These are phyloP conservation scores for Aristolochia fimbriata DNA, from an alignment of 164 flowering plant genomes.

Conservation along the genomic window DNA sequence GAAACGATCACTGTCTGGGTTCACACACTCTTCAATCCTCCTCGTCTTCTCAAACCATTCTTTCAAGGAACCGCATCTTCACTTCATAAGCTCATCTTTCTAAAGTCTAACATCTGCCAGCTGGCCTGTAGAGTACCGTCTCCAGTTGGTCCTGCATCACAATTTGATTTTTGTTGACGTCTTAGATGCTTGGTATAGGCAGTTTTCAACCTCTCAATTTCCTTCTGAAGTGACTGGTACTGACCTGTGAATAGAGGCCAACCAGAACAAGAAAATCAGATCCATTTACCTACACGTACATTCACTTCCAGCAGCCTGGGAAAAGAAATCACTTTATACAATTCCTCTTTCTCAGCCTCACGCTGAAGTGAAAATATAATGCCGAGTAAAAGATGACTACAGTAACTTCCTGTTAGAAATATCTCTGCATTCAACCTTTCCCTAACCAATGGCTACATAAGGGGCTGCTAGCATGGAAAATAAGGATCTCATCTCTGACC, in stretches of 20 bases:
- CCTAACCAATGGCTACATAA: too few relatives aligned
- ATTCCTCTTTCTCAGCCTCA: too few relatives aligned
- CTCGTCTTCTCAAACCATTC: slow-evolving; percentile 11
- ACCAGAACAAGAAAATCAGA: not conserved
- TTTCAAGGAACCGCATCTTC: slow-evolving; percentile 8
- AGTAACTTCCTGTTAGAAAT: too few relatives aligned
- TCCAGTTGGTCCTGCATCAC: slow-evolving; percentile 7
- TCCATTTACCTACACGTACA: not conserved
- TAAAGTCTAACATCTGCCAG: slow-evolving; percentile 36
- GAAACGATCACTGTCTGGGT: not conserved
- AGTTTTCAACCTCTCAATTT: slow-evolving; percentile 29
- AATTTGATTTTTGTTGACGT: slow-evolving; percentile 4
- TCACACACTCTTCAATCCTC: too few relatives aligned
- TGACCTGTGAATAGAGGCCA: slow-evolving; percentile 23
- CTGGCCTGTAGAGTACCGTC: not conserved
- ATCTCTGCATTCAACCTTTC: too few relatives aligned
- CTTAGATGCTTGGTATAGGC: slow-evolving; percentile 8
- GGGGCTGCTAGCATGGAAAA: too few relatives aligned
- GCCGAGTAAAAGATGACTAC: too few relatives aligned
- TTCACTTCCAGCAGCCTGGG: too few relatives aligned
- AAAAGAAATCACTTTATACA: too few relatives aligned
- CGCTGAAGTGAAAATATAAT: too few relatives aligned
- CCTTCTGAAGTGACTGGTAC: slow-evolving; percentile 34
- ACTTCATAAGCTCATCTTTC: slow-evolving; percentile 27
- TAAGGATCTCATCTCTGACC: too few relatives aligned